These are phyloP conservation scores for Euphorbia schlechtendalii DNA, from an alignment of 441 rosid species.

Conservation along the genomic window DNA sequence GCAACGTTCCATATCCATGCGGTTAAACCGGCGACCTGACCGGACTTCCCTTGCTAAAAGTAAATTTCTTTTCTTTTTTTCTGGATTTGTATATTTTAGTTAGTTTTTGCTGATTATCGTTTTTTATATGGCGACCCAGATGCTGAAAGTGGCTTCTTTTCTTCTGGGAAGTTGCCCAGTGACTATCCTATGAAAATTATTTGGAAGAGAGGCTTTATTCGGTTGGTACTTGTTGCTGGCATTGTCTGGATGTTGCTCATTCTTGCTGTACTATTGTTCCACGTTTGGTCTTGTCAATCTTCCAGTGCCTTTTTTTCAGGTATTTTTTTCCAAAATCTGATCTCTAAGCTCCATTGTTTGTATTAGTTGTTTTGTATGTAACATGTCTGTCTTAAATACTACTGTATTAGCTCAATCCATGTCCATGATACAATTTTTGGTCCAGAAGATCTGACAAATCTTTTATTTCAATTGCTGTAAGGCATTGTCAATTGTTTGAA, in stretches of 20 bases:
- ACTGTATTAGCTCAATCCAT: background rate
- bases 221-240: constrained; percentile 74
- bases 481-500: background rate
- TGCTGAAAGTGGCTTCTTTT: constrained; percentile 42
- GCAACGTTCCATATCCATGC: constrained; percentile 46
- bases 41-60: constrained; percentile 44
- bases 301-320: constrained; percentile 74
- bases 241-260: constrained; percentile 86
- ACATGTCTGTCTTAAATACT: background rate
- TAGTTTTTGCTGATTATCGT: background rate
- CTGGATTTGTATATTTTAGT: background rate
- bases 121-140: constrained; percentile 31
- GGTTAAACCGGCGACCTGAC: constrained; percentile 59
- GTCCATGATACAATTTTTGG: background rate
- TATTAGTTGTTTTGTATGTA: background rate
- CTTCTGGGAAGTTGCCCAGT: constrained; percentile 37
- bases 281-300: constrained; percentile 87
- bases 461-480: background rate
- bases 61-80: constrained; percentile 7
- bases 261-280: constrained; percentile 59
- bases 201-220: constrained; percentile 74
- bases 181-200: constrained; percentile 45
- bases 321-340: constrained; percentile 10
- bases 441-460: background rate
- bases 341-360: background rate